Evolutionary conservation across 208 protist genomes (phyloP).

Genomic region (Leishmania amazonensis): DNA sequence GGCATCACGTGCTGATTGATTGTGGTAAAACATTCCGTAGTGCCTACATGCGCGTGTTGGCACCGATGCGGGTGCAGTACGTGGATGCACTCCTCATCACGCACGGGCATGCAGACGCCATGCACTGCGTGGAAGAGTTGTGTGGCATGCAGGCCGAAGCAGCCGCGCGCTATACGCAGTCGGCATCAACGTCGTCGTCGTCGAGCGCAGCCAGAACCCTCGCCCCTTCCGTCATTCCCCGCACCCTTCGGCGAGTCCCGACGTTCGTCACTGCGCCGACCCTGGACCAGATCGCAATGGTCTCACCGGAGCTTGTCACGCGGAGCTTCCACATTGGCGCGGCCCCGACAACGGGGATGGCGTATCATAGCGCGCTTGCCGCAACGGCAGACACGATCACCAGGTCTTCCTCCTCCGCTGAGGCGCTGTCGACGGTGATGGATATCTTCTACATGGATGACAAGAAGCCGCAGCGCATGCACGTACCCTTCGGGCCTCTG

Average conservation of each 20-base stretch:
- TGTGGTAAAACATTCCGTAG: slow-evolving; percentile 92
- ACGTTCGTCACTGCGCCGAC: slow-evolving; percentile 65
- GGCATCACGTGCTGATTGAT: slow-evolving; percentile 74
- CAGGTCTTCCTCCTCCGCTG: slow-evolving; percentile 10
- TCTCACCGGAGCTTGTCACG: slow-evolving; percentile 41
- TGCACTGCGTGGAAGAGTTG: slow-evolving; percentile 86
- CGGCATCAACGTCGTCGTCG: background rate
- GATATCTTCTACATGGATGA: slow-evolving; percentile 54
- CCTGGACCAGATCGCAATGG: slow-evolving; percentile 52
- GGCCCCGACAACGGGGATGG: slow-evolving; percentile 17
- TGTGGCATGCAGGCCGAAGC: slow-evolving; percentile 74
- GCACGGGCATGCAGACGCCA: slow-evolving; percentile 88
- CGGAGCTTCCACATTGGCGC: slow-evolving; percentile 32
- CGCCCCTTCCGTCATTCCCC: slow-evolving; percentile 1
- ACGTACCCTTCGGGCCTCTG: slow-evolving; percentile 35
- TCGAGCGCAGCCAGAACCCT: background rate
- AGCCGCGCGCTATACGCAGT: slow-evolving; percentile 7
- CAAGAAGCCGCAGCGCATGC: slow-evolving; percentile 42
- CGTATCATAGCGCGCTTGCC: slow-evolving; percentile 11
- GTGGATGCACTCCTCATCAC: slow-evolving; percentile 89
- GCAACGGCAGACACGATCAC: slow-evolving; percentile 15
- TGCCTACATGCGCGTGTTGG: slow-evolving; percentile 86
- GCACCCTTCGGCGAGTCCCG: slow-evolving; percentile 44
- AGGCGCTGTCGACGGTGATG: slow-evolving; percentile 19
- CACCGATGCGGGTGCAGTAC: slow-evolving; percentile 44